Conservation (phyloP, 1,284 basidiomycete genomes). For the Gymnopus androsaceus region DNA sequence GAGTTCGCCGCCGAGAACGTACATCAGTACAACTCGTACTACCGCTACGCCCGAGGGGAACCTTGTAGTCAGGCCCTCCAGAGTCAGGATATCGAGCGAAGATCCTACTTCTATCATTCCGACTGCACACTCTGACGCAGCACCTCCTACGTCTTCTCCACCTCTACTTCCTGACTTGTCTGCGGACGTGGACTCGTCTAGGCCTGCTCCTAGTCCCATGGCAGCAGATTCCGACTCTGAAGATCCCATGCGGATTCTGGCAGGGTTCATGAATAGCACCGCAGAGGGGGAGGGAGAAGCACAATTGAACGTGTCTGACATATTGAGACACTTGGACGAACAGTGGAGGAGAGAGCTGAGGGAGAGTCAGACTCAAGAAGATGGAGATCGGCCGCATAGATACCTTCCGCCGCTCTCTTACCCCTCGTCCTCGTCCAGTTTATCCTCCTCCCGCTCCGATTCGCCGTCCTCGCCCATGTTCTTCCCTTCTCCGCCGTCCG, state of each 20-base stretch:
- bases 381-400: neutral
- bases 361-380: neutral
- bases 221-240: constrained; percentile 5
- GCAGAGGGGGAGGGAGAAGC: neutral
- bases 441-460: neutral
- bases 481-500: constrained; percentile 1
- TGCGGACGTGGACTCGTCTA: neutral
- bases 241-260: neutral
- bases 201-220: constrained; percentile 6
- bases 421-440: neutral
- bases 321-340: neutral
- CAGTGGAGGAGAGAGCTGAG: neutral
- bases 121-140: neutral
- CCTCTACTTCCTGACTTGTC: neutral
- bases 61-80: constrained; percentile 36
- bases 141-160: neutral
- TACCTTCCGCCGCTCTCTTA: constrained; percentile 5
- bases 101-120: neutral
- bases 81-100: constrained; percentile 31
- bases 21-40: constrained; percentile 40
- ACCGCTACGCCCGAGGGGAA: constrained; percentile 44
- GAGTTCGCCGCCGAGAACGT: constrained; percentile 35
- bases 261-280: neutral
- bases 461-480: constrained; percentile 1
- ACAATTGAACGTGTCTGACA: neutral